Evolutionary conservation across 495 filamentous ascomycete genomes (phyloP).

Genomic region (Daldinia concentrica): DNA sequence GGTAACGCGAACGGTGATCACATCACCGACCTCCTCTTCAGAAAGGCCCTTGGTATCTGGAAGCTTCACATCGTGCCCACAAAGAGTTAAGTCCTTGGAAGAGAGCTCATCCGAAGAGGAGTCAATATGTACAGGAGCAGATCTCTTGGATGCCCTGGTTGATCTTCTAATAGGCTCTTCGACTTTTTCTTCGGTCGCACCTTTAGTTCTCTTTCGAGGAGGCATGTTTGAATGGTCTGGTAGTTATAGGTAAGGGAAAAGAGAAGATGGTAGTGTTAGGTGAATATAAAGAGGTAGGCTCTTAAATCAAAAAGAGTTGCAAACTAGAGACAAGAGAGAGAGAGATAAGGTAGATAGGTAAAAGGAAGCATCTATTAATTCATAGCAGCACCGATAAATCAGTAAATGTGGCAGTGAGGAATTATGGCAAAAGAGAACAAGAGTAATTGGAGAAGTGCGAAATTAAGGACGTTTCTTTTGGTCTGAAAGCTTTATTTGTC

Average conservation of each 20-base stretch:
- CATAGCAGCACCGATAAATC: not conserved
- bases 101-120: slow-evolving; percentile 18
- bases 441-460: not conserved
- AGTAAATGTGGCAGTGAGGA: not conserved
- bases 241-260: not conserved
- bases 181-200: slow-evolving; percentile 7
- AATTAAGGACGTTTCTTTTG: not conserved
- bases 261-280: not conserved
- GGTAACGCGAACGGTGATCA: slow-evolving; percentile 23
- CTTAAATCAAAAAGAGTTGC: not conserved
- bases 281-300: not conserved
- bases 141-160: slow-evolving; percentile 9
- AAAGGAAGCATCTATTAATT: not conserved
- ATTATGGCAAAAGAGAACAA: not conserved
- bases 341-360: not conserved
- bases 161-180: slow-evolving; percentile 19
- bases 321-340: not conserved
- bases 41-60: not conserved
- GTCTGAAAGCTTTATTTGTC: not conserved
- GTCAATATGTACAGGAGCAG: not conserved
- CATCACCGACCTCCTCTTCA: slow-evolving; percentile 15
- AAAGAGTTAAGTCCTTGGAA: not conserved
- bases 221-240: slow-evolving; percentile 19
- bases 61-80: not conserved
- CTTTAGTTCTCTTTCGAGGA: slow-evolving; percentile 22